Evolutionary conservation across 768 basidiomycete genomes (phyloP), one percentile per base, ranked within the genome.

Genomic region (Russula foetens): DNA sequence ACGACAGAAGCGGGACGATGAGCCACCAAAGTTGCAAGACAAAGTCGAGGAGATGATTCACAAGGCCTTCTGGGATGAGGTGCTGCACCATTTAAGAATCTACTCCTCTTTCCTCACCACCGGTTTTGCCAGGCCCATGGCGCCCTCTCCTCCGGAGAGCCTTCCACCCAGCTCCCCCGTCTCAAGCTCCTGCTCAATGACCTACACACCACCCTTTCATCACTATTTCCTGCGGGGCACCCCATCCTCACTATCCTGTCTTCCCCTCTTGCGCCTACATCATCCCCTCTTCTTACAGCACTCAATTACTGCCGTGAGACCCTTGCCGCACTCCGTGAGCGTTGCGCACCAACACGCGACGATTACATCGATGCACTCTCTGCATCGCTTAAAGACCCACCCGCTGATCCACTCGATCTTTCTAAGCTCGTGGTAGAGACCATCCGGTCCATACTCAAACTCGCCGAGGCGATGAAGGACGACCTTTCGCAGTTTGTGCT

Each of bases 31-130:
- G 14, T 71, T 80, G 43, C 80, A 82, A 14, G 77, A 78, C 59
- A 75, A 78, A 59, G 81, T 82, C 7, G 73, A 72, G 45, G 73
- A 74, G 57, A 62, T 76, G 7, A 79, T 81, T 14, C 84, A 86
- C 68, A 75, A 73, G 51, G 86, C 84, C 4, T 90, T 90, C 69
- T 90, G 88, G 88, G 81, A 84, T 44, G 81, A 86, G 77, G 88
- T 88, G 66, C 66, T 56, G 48, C 43, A 4, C 59, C 7, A 59
- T 44, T 54, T 64, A 49, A 38, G 50, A 12, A 12, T 52, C 26
- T 4, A 52, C 23, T 28, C 54, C 41, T 31, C 31, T 57, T 54
- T 45, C 58, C 47, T 45, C 35, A 28, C 64, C 54, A n/a, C 11
- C 23, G 29, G 21, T 33, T 33, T 53, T 31, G 29, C 41, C 66